Evolutionary conservation across 306 rosid genomes (phyloP).

Genomic region (Ziziphus jujuba): DNA sequence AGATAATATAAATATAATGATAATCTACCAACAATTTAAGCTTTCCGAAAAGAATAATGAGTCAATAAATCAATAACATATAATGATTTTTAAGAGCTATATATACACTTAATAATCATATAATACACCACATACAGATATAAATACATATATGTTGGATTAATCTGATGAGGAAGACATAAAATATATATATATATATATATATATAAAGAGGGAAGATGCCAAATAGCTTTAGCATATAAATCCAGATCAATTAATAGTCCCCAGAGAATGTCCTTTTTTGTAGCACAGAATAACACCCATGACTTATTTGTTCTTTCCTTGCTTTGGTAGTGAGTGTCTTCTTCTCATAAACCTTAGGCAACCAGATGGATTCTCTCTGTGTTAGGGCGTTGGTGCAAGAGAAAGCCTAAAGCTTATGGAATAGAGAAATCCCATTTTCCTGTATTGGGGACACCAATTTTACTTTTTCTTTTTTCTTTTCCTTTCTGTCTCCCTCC

Average conservation of each 20-base stretch:
- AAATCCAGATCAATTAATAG: background rate
- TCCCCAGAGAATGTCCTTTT: background rate
- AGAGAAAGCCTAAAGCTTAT: slow-evolving; percentile 30
- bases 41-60: too few relatives aligned
- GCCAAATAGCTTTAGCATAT: background rate
- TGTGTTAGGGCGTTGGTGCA: slow-evolving; percentile 24
- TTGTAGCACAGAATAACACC: background rate
- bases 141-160: background rate
- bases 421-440: background rate
- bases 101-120: too few relatives aligned
- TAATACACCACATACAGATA: background rate
- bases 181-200: too few relatives aligned
- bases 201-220: background rate
- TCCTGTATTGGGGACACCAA: slow-evolving; percentile 1
- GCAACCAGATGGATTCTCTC: slow-evolving; percentile 11
- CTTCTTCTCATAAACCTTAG: slow-evolving; percentile 5
- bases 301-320: slow-evolving; percentile 9
- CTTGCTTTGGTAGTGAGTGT: slow-evolving; percentile 16
- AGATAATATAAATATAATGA: too few relatives aligned
- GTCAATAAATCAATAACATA: too few relatives aligned
- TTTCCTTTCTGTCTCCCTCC: background rate
- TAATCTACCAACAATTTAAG: too few relatives aligned
- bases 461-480: slow-evolving; percentile 16
- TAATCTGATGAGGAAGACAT: background rate
- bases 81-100: too few relatives aligned